Conservation (phyloP, 805 yeast species). For the Ogataea trehalophila region DNA sequence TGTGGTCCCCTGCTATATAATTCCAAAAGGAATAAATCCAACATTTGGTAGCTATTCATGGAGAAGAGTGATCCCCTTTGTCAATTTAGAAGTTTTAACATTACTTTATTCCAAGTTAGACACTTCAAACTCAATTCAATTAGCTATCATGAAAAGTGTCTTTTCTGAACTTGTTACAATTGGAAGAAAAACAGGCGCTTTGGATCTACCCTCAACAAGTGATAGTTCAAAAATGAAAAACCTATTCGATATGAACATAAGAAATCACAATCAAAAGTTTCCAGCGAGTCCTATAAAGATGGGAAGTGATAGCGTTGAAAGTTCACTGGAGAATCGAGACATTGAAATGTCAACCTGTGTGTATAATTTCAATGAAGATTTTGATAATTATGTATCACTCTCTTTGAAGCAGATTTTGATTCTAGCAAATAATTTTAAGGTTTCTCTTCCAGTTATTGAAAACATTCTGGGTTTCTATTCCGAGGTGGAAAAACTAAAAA, state of each 20-base stretch:
- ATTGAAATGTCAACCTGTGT: conserved; percentile 12
- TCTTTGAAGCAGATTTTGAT: conserved; percentile 17
- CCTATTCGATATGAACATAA: conserved; percentile 14
- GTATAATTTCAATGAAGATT: conserved; percentile 18
- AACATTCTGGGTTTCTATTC: conserved; percentile 19
- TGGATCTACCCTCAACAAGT: conserved; percentile 23
- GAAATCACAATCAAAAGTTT: conserved; percentile 21
- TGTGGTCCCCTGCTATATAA: conserved; percentile 21
- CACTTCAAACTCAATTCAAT: conserved; percentile 3
- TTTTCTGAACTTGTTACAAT: conserved; percentile 20
- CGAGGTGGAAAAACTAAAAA: conserved; percentile 14
- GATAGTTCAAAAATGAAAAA: conserved; percentile 11
- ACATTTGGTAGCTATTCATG: conserved; percentile 24
- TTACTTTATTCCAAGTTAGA: conserved; percentile 20
- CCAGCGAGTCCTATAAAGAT: conserved; percentile 13
- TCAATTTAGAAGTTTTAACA: conserved; percentile 19
- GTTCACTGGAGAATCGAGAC: conserved; percentile 8
- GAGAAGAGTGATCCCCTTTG: conserved; percentile 25
- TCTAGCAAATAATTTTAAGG: conserved; percentile 8
- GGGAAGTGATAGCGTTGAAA: conserved; percentile 1
- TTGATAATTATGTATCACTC: conserved; percentile 14
- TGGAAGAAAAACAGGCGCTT: conserved; percentile 20
- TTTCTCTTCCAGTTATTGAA: conserved; percentile 21
- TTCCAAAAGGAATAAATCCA: conserved; percentile 25
- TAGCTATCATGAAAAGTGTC: conserved; percentile 14